Evolutionary conservation across 2,329 filamentous ascomycete genomes (phyloP).

Genomic region (Fusarium caatingaense): DNA sequence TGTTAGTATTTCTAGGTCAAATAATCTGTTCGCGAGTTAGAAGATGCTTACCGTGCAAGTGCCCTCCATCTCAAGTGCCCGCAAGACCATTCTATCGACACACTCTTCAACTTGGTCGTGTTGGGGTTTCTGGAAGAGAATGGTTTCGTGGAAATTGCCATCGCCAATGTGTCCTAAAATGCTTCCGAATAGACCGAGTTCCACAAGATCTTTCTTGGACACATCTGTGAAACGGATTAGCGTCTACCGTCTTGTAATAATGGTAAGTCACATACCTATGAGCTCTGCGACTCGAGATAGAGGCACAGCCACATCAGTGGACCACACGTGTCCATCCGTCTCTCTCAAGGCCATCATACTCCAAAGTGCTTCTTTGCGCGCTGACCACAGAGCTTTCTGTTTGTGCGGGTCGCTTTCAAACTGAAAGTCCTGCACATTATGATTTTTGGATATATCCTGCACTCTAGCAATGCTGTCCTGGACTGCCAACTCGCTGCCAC

Average conservation of each 20-base stretch:
- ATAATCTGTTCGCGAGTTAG: rapidly evolving
- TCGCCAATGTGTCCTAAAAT: constrained; percentile 92
- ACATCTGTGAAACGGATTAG: constrained; percentile 62
- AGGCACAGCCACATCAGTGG: constrained; percentile 83
- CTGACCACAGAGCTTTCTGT: constrained; percentile 82
- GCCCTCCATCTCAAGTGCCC: constrained; percentile 93
- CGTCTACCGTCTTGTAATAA: rapidly evolving
- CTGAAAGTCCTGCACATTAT: constrained; percentile 48
- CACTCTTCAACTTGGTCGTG: constrained; percentile 80
- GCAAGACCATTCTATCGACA: constrained; percentile 88
- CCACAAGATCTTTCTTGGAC: constrained; percentile 88
- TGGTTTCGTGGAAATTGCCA: constrained; percentile 93
- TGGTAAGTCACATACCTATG: constrained; percentile 45
- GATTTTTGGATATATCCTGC: constrained; percentile 39
- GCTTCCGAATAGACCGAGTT: constrained; percentile 85
- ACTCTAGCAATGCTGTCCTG: constrained; percentile 80
- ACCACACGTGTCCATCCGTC: constrained; percentile 75
- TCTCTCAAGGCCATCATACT: constrained; percentile 75
- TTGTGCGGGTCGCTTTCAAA: constrained; percentile 79
- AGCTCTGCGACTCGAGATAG: constrained; percentile 80
- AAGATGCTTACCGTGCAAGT: constrained; percentile 71
- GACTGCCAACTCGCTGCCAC: constrained; percentile 80
- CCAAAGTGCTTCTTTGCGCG: constrained; percentile 84
- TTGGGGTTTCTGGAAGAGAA: constrained; percentile 87
- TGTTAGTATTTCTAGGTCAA: rapidly evolving